Evolutionary conservation across 2,329 filamentous ascomycete species (phyloP), one percentile per base, ranked within the genome.

Genomic region (Xylogone sp.): DNA sequence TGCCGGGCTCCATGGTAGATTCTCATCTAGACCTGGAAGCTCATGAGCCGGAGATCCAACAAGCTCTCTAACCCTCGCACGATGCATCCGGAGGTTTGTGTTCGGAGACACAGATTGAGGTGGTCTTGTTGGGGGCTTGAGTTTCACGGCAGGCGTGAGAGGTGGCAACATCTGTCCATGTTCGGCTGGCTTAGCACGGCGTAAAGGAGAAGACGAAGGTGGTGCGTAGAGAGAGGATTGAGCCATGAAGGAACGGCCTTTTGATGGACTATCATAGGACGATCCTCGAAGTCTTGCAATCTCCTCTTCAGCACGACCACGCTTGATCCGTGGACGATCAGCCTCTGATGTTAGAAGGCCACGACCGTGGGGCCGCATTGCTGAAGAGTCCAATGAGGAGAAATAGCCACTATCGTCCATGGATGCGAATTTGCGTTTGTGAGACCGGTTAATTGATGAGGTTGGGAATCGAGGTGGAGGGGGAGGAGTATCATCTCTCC

Each of bases 341-440:
- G 85, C 81, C 62, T 95, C 91, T 0, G 90, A 93, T 3, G 86
- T 90, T 43, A 90, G 77, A 18, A 89, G 76, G 51, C 82, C 76
- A 16, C 74, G 54, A 81, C 76, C 57, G 56, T 85, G 83, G 45
- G 87, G 84, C 53, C 93, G 83, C 67, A 90, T 81, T 13, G 81
- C 90, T 0, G 94, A 97, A 2, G 94, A 97, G 61, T 97, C 92
- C 18, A 97, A 79, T 0, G 92, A 97, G 1, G 94, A 97, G 67
- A 96, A 96, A 70, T 97, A 99, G 42, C 94, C 94, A 66, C 93
- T 97, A 69, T 99, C 94, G 63, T 88, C 90, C 75, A 95, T 86
- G 12, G 87, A 86, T 24, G 82, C 81, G 62, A 88, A 83, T 68
- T 90, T 93, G 59, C 88, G 86, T 71, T 89, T 90, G 59, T 86